A percentile compares a stretch with the other conserved stretches of the same genome.
Conservation (phyloP, 352 stramenopile genomes). For the Sclerospora graminicola region DNA sequence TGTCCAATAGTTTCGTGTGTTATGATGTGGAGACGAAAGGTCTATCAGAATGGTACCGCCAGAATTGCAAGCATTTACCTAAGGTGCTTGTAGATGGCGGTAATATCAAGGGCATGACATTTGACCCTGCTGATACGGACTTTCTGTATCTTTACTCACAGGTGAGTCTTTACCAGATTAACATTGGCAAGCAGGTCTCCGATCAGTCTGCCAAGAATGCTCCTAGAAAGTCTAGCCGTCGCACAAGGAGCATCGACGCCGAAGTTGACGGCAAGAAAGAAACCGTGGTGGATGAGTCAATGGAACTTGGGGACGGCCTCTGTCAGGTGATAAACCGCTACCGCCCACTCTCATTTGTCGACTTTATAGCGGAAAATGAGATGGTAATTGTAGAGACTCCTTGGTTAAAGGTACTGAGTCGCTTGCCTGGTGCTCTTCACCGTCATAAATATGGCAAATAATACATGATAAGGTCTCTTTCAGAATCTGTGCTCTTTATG, state of each 20-base stretch:
- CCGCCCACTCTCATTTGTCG: slow-evolving; percentile 75
- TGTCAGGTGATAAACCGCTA: slow-evolving; percentile 77
- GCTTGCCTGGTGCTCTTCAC: slow-evolving; percentile 65
- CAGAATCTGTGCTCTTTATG: too few species aligned
- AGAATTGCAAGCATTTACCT: slow-evolving; percentile 56
- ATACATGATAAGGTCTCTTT: too few species aligned
- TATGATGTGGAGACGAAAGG: slow-evolving; percentile 81
- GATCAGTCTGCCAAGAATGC: slow-evolving; percentile 15
- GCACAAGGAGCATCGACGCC: slow-evolving; percentile 44
- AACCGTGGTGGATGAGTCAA: slow-evolving; percentile 44
- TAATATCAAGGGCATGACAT: slow-evolving; percentile 73
- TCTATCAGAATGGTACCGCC: slow-evolving; percentile 59
- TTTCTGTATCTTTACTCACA: slow-evolving; percentile 76
- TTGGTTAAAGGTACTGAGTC: slow-evolving; percentile 80
- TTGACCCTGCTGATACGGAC: slow-evolving; percentile 66
- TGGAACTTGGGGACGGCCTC: slow-evolving; percentile 54
- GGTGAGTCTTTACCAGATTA: slow-evolving; percentile 72
- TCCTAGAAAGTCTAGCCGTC: slow-evolving; percentile 36
- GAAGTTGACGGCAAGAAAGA: slow-evolving; percentile 47
- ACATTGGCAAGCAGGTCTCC: slow-evolving; percentile 40
- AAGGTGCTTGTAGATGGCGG: slow-evolving; percentile 65
- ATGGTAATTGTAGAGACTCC: slow-evolving; percentile 76
- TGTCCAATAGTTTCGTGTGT: slow-evolving; percentile 78
- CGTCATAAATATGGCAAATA: slow-evolving; percentile 86
- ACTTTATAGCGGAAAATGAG: slow-evolving; percentile 68